Base-by-base conservation (phyloP, 306 rosid species). In the Cucurbita moschata region DNA sequence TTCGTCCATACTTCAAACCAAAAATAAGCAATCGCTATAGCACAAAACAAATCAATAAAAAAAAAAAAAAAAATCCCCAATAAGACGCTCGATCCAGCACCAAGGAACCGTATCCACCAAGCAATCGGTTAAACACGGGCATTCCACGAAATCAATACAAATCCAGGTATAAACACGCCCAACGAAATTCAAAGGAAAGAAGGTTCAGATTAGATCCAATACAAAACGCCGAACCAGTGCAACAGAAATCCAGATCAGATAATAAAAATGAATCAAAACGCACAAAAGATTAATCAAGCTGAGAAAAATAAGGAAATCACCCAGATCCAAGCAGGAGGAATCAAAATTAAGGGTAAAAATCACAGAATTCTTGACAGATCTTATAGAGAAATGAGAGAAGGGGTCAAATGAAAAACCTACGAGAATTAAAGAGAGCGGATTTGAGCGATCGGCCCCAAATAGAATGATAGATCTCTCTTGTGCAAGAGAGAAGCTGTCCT, bases 401-500 rank as follows among this genome's bases (percentile, higher is more conserved):
- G 5, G 4, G 8, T 14, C 10, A 18, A 21, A 66, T 9, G 42
- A 65, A 65, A 15, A 13, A 69, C 74, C 50, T 69, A 69, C 74
- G 21, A 1, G 74, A 69, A 26, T 23, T 35, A 12, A 50, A 30
- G 43, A 47, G 23, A 15, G 42, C 1, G 1, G 73, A 19, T 10
- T 46, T 46, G 56, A 46, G 58, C 40, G 74, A 69, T 50, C 59
- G 58, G 74, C 44, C 74, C 74, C 74, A 69, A 69, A 49, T 69
- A 50, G 46, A 69, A 37, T 38, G 67, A 61, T 61, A 38, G 67
- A 61, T 61, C 73, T 68, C 72, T 68, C 72, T 19, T 47, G 74
- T 9, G 8, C 58, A 68, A 68, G 74, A 49, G 74, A 69, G 74
- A 69, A 15, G 14, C 58, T 49, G 74, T 69, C 23, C 59, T 69